A percentile compares a stretch with the other conserved stretches of the same genome.
Conservation (phyloP, 257 asterid species). For the Buddleja alternifolia region DNA sequence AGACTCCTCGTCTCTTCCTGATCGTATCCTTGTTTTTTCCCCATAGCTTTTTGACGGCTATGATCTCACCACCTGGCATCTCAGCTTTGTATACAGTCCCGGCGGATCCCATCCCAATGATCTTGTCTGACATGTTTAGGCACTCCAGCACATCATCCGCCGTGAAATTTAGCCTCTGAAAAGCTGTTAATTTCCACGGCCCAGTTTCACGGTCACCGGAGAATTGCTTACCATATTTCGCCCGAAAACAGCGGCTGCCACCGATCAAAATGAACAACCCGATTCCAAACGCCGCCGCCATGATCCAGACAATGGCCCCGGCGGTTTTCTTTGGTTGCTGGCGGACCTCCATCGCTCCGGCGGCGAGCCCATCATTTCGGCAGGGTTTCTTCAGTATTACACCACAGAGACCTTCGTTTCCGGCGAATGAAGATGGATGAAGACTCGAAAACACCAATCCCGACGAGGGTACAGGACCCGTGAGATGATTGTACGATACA, state of each 20-base stretch:
- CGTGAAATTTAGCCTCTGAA: slow-evolving; percentile 77
- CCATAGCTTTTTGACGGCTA: slow-evolving; percentile 89
- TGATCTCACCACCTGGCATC: slow-evolving; percentile 89
- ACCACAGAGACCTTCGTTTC: slow-evolving; percentile 90
- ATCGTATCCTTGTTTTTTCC: slow-evolving; percentile 69
- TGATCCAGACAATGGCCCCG: slow-evolving; percentile 78
- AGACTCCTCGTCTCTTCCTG: slow-evolving; percentile 60
- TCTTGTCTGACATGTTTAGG: slow-evolving; percentile 51
- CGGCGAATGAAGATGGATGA: slow-evolving; percentile 73
- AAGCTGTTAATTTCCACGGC: slow-evolving; percentile 89
- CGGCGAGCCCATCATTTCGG: slow-evolving; percentile 29
- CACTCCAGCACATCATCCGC: slow-evolving; percentile 78
- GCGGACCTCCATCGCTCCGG: slow-evolving; percentile 39
- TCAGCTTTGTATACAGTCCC: slow-evolving; percentile 94
- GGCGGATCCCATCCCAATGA: slow-evolving; percentile 82
- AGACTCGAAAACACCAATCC: slow-evolving; percentile 63
- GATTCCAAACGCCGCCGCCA: slow-evolving; percentile 75
- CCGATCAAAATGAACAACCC: slow-evolving; percentile 63
- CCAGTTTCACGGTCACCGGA: slow-evolving; percentile 46
- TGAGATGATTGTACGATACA: slow-evolving; percentile 83
- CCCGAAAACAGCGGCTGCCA: slow-evolving; percentile 61
- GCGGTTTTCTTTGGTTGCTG: slow-evolving; percentile 61
- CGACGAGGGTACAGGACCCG: slow-evolving; percentile 81
- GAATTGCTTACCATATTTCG: slow-evolving; percentile 47
- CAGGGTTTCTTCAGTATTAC: slow-evolving; percentile 56